Evolutionary conservation across 805 yeast species (phyloP).

Genomic region (Myxozyma kluyveri): DNA sequence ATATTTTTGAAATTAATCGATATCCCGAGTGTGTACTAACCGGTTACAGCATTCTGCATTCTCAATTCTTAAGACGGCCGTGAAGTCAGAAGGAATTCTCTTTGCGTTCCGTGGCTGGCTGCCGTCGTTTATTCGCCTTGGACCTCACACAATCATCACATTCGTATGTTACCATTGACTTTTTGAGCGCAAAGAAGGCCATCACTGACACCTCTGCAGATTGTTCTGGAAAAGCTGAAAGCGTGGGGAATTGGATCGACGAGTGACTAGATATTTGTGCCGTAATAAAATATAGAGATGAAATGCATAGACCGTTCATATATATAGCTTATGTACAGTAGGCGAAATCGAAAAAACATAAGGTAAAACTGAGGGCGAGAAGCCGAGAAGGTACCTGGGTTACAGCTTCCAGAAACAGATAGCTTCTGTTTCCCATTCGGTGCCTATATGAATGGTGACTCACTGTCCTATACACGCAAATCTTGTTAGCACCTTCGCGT

Average conservation of each 20-base stretch:
- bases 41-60: slow-evolving; percentile 46
- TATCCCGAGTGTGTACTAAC: not conserved
- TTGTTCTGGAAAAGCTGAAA: slow-evolving; percentile 41
- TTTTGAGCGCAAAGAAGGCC: no score
- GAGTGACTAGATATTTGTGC: not conserved
- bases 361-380: no score
- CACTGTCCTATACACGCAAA: no score
- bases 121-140: slow-evolving; percentile 80
- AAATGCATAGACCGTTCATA: no score
- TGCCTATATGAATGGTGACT: no score
- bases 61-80: slow-evolving; percentile 51
- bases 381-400: no score
- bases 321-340: no score
- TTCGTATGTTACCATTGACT: slow-evolving; percentile 30
- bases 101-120: slow-evolving; percentile 91
- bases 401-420: no score
- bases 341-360: no score
- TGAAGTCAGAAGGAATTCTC: slow-evolving; percentile 66
- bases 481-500: no score
- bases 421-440: no score
- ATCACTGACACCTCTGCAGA: slow-evolving; percentile 4
- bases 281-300: no score
- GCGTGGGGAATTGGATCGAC: slow-evolving; percentile 34
- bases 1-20: slow-evolving; percentile 37
- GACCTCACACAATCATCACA: slow-evolving; percentile 56